Conservation (phyloP, 257 asterid genomes). For the Solanum lignicaule region DNA sequence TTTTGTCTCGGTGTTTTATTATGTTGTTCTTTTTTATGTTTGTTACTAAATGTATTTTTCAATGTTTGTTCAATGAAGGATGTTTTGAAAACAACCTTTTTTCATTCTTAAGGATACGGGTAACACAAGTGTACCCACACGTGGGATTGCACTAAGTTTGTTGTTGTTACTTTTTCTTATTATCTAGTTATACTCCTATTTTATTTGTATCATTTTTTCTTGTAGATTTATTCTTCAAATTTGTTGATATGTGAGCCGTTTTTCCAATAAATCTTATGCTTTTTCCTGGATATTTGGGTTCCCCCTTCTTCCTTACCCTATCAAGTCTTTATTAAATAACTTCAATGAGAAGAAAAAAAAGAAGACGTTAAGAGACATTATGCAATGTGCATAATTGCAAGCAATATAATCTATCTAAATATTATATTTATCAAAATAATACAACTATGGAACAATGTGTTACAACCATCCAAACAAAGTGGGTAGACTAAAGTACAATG, state of each 20-base stretch:
- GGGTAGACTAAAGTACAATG: not conserved
- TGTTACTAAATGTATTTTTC: too few species aligned
- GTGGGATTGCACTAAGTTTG: not conserved
- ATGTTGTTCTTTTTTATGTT: too few species aligned
- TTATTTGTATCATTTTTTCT: not conserved
- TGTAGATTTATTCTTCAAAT: not conserved
- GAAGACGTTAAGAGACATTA: not conserved
- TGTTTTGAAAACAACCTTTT: too few species aligned
- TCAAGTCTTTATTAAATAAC: too few species aligned
- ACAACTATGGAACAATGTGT: not conserved
- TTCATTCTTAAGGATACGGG: too few species aligned
- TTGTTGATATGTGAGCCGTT: not conserved
- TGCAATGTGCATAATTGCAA: rapidly evolving
- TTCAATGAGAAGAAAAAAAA: too few species aligned
- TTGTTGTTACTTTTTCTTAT: not conserved
- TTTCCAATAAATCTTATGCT: too few species aligned
- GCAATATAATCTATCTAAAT: not conserved
- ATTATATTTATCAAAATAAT: not conserved
- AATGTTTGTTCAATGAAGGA: not conserved
- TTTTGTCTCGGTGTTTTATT: too few species aligned
- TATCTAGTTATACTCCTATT: not conserved
- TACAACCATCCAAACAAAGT: not conserved
- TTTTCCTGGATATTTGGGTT: too few species aligned
- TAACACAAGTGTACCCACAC: too few species aligned
- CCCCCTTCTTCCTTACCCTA: not conserved